phyloP scores from a whole-genome alignment of 345 rosid species.

The Sapria himalayana region DNA sequence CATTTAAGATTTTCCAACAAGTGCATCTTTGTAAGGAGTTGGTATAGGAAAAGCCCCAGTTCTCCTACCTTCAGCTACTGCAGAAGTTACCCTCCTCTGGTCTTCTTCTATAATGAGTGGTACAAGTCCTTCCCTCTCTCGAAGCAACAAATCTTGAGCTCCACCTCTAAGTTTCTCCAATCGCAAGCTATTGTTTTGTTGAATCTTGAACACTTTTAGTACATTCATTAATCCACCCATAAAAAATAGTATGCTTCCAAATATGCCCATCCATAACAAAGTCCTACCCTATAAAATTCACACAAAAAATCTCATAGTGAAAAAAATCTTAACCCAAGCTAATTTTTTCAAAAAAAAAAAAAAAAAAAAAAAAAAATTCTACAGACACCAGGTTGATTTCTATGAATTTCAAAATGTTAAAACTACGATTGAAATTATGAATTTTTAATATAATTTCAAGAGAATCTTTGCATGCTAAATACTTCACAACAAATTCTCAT shows the following conservation, averaged over 20 bases:
- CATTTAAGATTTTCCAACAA: constrained; percentile 17
- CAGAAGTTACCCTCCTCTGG: constrained; percentile 14
- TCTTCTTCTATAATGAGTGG: constrained; percentile 39
- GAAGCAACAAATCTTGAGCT: constrained; percentile 33
- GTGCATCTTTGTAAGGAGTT: constrained; percentile 38
- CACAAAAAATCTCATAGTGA: no score
- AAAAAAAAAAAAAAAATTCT: neutral
- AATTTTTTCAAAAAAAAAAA: neutral
- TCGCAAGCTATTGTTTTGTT: constrained; percentile 25
- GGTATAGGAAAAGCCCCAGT: constrained; percentile 7
- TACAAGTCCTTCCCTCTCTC: constrained; percentile 31
- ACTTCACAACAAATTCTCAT: no score
- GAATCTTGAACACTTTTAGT: constrained; percentile 58
- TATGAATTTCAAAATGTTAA: neutral
- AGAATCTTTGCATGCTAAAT: no score
- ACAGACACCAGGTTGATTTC: no score
- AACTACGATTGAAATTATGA: no score
- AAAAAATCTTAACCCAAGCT: no score
- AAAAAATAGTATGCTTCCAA: constrained; percentile 29
- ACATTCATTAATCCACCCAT: constrained; percentile 38
- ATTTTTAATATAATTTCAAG: no score
- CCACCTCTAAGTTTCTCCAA: constrained; percentile 67
- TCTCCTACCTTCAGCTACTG: constrained; percentile 11
- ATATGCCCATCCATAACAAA: constrained; percentile 36
- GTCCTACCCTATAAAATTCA: constrained; percentile 36